Base-by-base conservation (phyloP, 2,329 filamentous ascomycete genomes). In the Trichoderma semiorbis region DNA sequence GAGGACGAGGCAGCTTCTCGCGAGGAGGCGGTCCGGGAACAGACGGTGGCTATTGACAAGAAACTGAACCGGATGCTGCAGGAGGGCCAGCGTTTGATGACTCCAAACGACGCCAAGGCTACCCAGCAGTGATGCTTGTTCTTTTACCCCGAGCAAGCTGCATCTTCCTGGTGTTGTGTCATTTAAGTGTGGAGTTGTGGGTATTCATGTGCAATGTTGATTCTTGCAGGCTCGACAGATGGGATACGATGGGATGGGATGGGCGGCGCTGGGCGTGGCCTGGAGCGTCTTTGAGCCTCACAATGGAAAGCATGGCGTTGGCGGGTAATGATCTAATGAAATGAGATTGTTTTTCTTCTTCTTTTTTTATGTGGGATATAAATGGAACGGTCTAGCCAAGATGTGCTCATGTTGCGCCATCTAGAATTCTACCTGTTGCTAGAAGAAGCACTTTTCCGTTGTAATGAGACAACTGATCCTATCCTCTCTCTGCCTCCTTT, bases 31-130 rank as follows among this genome's bases (percentile, higher is more conserved):
- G 87, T 90, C 16, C 83, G 87, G 50, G 80, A 79, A 67, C 87
- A 85, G 76, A 84, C 84, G 6, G 84, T 87, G 74, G 83, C 82
- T n/a, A 88, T 90, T 74, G 86, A 85, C 72, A 81, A 82, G 69
- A 89, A 87, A 74, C 81, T 90, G 63, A 79, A 80, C 69, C 87
- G 86, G 72, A 83, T 90, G 79, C 87, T 84, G 80, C 81, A 85
- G 73, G 87, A 90, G 74, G 88, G 88, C 57, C 83, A 86, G 78
- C 84, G 82, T 43, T 87, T 90, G 80, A 86, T 90, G 79, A 80
- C 84, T 47, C 84, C 85, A 66, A 84, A 74, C 80, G 75, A 70
- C 16, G 72, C 21, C 60, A 60, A 26, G 26, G 26, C 53, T 14
- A 7, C n/a, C 32, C 32, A 39, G 55, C n/a, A 62, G 66, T 53